Base-by-base conservation (phyloP, 2,329 filamentous ascomycete genomes). In the Geosmithia flava region DNA sequence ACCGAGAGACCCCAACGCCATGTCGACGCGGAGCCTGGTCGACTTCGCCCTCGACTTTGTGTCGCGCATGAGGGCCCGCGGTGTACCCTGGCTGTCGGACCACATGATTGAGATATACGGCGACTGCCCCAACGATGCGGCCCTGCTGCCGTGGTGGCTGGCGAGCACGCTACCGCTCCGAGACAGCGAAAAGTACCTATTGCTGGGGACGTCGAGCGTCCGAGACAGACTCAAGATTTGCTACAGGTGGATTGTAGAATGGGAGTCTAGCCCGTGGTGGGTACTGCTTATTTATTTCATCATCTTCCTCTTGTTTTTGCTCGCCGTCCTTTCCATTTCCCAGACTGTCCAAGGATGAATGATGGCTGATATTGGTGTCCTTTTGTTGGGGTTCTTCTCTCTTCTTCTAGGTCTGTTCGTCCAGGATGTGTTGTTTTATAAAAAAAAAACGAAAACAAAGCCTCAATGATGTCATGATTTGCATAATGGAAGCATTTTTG, bases 61-160 rank as follows among this genome's bases (percentile, higher is more conserved):
- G 39, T 66, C 68, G 17, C 76, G 75, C 45, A 89, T 88, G 77
- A 76, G 79, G 48, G 71, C 72, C 5, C 70, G 80, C 47, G 85
- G 82, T 50, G 84, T 82, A 0, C 75, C 77, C 0, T 95, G 87
- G 88, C 69, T 94, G 27, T 78, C 85, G 48, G 74, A 81, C 41
- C 77, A 83, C 8, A 81, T 90, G 33, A 68, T 90, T 29, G 68
- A 78, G 30, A 80, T 85, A 6, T 93, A 91, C 54, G 89, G 89
- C 13, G 78, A 85, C 50, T 83, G 83, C 19, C 89, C 88, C 0
- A 70, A 77, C 16, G 87, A 95, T 57, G 81, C 87, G 1, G 81
- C 81, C 3, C 62, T 79, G 1, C 93, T 95, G 54, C 86, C 89
- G 0, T 95, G 89, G 75, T 96, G 90, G 90, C 84, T 95, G 54